Conservation (phyloP, 2,329 filamentous ascomycete genomes). For the Simplicillium sp. region DNA sequence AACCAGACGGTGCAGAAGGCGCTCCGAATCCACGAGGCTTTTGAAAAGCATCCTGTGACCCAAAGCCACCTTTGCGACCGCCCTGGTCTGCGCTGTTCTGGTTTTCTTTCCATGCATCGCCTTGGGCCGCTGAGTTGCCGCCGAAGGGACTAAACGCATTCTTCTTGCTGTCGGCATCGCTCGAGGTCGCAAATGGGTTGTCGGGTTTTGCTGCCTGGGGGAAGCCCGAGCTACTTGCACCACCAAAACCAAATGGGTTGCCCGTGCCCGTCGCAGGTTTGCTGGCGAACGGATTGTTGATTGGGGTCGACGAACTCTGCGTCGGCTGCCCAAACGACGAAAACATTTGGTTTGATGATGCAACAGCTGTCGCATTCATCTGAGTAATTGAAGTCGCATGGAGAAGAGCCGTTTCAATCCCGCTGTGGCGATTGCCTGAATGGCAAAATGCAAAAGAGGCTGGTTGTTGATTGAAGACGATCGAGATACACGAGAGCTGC, state of each 20-base stretch:
- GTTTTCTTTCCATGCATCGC: too few species aligned
- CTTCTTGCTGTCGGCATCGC: constrained; percentile 14
- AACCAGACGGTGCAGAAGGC: constrained; percentile 1
- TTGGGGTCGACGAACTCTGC: constrained; percentile 21
- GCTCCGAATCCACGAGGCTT: background rate
- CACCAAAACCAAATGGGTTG: constrained; percentile 21
- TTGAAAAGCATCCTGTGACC: too few species aligned
- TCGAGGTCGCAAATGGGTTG: constrained; percentile 15
- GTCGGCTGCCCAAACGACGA: constrained; percentile 24
- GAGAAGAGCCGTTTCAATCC: constrained; percentile 9
- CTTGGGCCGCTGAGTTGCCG: too few species aligned
- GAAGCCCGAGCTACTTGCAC: constrained; percentile 16
- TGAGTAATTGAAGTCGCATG: constrained; percentile 22
- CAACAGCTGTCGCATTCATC: constrained; percentile 30
- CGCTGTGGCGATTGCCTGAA: constrained; percentile 2
- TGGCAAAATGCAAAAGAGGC: constrained; percentile 2
- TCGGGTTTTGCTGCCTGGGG: constrained; percentile 16
- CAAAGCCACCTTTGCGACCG: too few species aligned
- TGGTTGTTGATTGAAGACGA: constrained; percentile 3
- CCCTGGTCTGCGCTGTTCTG: too few species aligned
- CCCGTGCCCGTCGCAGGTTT: constrained; percentile 11
- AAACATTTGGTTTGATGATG: constrained; percentile 30
- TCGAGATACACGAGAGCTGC: background rate
- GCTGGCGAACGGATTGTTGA: constrained; percentile 24
- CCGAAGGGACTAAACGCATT: background rate